Base-by-base conservation (phyloP, 108 stramenopile species). In the Cyclotella cryptica region DNA sequence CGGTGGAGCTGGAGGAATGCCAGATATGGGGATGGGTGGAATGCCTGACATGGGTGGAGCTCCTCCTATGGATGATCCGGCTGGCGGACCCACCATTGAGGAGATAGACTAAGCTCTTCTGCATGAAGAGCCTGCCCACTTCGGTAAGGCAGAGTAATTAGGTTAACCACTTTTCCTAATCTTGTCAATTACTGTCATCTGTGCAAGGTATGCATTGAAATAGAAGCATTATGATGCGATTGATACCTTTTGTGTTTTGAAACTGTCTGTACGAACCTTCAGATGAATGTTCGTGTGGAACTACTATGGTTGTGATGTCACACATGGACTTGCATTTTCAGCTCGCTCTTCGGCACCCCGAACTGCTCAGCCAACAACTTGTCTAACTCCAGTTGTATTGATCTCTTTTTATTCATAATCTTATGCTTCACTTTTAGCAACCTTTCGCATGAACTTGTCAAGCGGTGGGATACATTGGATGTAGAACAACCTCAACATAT, bases 1-100 rank as follows among this genome's bases (percentile, higher is more conserved):
- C 0, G 75, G 74, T 9, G 80, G 80, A 24, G 79, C 69, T 51
- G 88, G 87, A 30, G 80, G 81, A 42, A 89, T 88, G 88, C 88
- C 88, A 24, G 89, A 81, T 42, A 86, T 84, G 80, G 87, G 79
- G 13, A 88, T 85, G 81, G 72, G 74, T 0, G 90, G 90, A 59
- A 94, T 94, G 93, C 89, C 89, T 41, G 92, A 90, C 64, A 90
- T 91, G 89, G 79, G 86, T 43, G 89, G 82, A 22, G 78, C 87
- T 21, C 86, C 93, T 64, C 78, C 81, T 46, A 89, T 53, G 26
- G 96, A 87, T 54, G 92, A 92, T 70, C 91, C 91, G 19, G 90
- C 91, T 74, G 85, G 81, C 41, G 95, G 95, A 81, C 92, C 92
- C 41, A 96, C 92, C 76, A 96, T 96, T 85, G 95, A 96, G 81